A percentile compares a stretch with the other conserved stretches of the same genome.
phyloP scores from a whole-genome alignment of 2,329 filamentous ascomycete genomes.

The Waltergamsia citrina region DNA sequence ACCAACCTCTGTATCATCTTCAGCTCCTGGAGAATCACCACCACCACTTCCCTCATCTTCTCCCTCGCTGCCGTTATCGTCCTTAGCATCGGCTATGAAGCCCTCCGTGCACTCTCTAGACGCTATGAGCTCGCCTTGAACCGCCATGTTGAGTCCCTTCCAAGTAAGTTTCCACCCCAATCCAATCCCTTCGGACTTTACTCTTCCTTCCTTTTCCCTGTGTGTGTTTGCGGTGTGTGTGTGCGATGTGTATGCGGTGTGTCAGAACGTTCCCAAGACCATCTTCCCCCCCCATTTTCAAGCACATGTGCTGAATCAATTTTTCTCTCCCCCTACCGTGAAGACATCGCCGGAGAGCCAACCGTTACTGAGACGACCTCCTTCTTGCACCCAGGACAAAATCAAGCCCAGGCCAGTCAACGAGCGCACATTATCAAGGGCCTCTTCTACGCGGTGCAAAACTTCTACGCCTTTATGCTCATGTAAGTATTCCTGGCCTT shows the following conservation, averaged over 20 bases:
- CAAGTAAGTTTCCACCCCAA: constrained; percentile 33
- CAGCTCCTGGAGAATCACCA: constrained; percentile 76
- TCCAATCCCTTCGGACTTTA: no score
- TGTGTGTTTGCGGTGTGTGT: no score
- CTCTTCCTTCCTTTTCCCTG: no score
- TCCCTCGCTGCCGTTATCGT: constrained; percentile 77
- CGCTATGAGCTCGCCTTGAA: constrained; percentile 60
- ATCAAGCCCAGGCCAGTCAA: constrained; percentile 50
- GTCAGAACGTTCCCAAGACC: no score
- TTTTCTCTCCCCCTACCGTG: constrained; percentile 7
- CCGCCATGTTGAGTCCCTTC: constrained; percentile 34
- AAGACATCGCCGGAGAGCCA: no score
- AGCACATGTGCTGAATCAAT: background rate
- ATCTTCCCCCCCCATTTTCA: no score
- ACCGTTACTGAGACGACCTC: constrained; percentile 54
- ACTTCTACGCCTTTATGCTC: constrained; percentile 98
- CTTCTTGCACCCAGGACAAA: constrained; percentile 64
- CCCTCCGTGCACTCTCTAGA: constrained; percentile 65
- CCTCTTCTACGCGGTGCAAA: constrained; percentile 79
- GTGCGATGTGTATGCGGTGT: no score
- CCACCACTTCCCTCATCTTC: constrained; percentile 63
- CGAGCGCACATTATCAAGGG: constrained; percentile 73
- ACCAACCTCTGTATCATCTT: constrained; percentile 95
- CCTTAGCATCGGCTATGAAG: constrained; percentile 88
- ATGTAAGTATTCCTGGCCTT: constrained; percentile 58